Base-by-base conservation (phyloP, 306 rosid genomes). In the Notholithocarpus densiflorus region DNA sequence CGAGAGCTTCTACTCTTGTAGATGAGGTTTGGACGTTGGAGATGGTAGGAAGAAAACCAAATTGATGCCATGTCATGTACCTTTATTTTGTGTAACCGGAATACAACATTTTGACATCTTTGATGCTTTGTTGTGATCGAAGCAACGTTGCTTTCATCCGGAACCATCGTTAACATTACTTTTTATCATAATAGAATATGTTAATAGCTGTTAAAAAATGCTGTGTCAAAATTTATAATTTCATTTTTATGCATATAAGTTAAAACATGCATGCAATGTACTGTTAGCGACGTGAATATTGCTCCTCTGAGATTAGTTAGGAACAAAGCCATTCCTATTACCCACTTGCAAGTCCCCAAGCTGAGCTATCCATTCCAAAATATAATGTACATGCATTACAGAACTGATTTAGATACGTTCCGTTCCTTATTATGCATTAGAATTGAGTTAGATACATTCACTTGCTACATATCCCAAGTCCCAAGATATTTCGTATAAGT, bases 21-120 rank as follows among this genome's bases (percentile, higher is more conserved):
- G 99, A 93, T 91, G 77, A 92, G 97, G 92, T 80, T 90, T 91
- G 89, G 76, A 84, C 76, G 97, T 68, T 87, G 88, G 86, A 86
- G 89, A 89, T 87, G 60, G 55, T 48, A 48, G 17, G 17, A 48
- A 48, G 53, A 13, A 48, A 10, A 48, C 17, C 17, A 48, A 83
- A 78, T 45, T 82, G 70, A 75, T 84, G 77, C 84, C 91, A 81
- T 81, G 77, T 80, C 79, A 29, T 40, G 48, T 34, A 40, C 76
- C 80, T 52, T 56, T 40, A 40, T 2, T 40, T 40, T 40, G 45
- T 40, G 45, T 8, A 8, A 40, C 45, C 45, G 11, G 45, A 40
- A 37, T 37, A 37, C 43, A 7, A 8, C 12, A 40, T 40, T 7
- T 40, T 40, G 12, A 0, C 0, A 40, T 40, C 11, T 11, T 40